A percentile compares a stretch with the other conserved stretches of the same genome.
phyloP scores from a whole-genome alignment of 306 rosid species.

The Arachis stenosperma region DNA sequence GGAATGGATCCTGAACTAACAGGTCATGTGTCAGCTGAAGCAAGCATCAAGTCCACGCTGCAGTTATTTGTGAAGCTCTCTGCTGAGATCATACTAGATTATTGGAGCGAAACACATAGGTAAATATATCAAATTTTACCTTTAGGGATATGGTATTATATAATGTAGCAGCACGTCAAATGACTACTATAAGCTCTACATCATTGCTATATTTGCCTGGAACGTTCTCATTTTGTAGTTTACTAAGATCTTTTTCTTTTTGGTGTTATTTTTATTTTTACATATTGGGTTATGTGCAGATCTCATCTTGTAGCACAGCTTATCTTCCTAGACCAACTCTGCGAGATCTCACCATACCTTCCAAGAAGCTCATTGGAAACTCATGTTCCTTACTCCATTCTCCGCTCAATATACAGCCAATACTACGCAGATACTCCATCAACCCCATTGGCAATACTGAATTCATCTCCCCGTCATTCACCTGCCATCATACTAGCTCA shows the following conservation, averaged over 20 bases:
- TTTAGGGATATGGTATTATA: neutral
- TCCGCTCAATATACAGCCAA: slow-evolving; percentile 89
- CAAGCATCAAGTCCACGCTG: slow-evolving; percentile 85
- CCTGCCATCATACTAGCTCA: slow-evolving; percentile 72
- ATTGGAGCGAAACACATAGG: slow-evolving; percentile 87
- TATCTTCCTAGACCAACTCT: slow-evolving; percentile 93
- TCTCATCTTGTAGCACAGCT: slow-evolving; percentile 90
- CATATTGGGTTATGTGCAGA: slow-evolving; percentile 54
- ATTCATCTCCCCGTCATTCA: slow-evolving; percentile 80
- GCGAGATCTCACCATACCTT: slow-evolving; percentile 89
- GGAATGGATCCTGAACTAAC: slow-evolving; percentile 65
- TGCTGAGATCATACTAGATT: slow-evolving; percentile 79
- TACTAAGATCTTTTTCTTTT: slow-evolving; percentile 16
- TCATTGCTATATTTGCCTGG: slow-evolving; percentile 22
- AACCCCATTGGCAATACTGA: slow-evolving; percentile 66
- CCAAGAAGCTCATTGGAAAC: slow-evolving; percentile 88
- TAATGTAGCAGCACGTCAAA: neutral
- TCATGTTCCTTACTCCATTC: slow-evolving; percentile 85
- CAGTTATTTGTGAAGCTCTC: slow-evolving; percentile 88
- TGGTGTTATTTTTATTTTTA: neutral
- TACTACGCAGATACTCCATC: slow-evolving; percentile 81
- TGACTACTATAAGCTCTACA: neutral
- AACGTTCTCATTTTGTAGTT: slow-evolving; percentile 16
- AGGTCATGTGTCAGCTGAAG: slow-evolving; percentile 71
- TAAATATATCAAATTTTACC: slow-evolving; percentile 29